A percentile compares a stretch with the other conserved stretches of the same genome.
These are phyloP conservation scores for Beauveria bassiana DNA, from an alignment of 2,329 filamentous ascomycete species.

Conservation along the genomic window DNA sequence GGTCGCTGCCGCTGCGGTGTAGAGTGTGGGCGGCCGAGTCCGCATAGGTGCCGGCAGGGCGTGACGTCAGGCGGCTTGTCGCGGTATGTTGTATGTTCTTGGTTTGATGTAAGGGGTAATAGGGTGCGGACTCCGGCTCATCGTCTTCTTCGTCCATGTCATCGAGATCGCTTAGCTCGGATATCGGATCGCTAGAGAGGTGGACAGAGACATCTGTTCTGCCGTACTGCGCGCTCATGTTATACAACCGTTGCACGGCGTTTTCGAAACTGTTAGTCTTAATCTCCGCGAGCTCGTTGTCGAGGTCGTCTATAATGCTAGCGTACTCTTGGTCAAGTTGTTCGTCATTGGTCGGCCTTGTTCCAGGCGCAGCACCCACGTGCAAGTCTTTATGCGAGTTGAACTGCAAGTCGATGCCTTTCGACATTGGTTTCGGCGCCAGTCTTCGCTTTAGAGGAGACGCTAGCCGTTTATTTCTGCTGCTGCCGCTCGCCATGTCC, in stretches of 20 bases:
- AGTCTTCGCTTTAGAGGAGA: slow-evolving; percentile 18
- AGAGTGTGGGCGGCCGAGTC: slow-evolving; percentile 3
- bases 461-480: slow-evolving; percentile 16
- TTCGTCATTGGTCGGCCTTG: slow-evolving; percentile 14
- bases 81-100: background rate
- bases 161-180: slow-evolving; percentile 35
- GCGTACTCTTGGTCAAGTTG: slow-evolving; percentile 35
- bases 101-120: background rate
- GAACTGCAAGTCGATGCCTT: slow-evolving; percentile 47
- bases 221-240: background rate
- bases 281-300: slow-evolving; percentile 30
- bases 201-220: background rate
- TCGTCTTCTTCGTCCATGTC: slow-evolving; percentile 42
- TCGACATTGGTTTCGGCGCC: slow-evolving; percentile 20
- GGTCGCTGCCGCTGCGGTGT: background rate
- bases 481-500: slow-evolving; percentile 30
- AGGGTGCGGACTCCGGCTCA: slow-evolving; percentile 15
- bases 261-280: slow-evolving; percentile 14
- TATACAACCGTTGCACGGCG: slow-evolving; percentile 18
- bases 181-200: slow-evolving; percentile 27
- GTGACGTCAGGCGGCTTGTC: background rate
- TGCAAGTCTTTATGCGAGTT: slow-evolving; percentile 42
- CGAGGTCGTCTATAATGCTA: slow-evolving; percentile 33
- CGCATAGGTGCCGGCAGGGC: slow-evolving; percentile 2
- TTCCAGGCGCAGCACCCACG: slow-evolving; percentile 25